Evolutionary conservation across 2,329 filamentous ascomycete genomes (phyloP).

Genomic region (Diaporthe batatas): DNA sequence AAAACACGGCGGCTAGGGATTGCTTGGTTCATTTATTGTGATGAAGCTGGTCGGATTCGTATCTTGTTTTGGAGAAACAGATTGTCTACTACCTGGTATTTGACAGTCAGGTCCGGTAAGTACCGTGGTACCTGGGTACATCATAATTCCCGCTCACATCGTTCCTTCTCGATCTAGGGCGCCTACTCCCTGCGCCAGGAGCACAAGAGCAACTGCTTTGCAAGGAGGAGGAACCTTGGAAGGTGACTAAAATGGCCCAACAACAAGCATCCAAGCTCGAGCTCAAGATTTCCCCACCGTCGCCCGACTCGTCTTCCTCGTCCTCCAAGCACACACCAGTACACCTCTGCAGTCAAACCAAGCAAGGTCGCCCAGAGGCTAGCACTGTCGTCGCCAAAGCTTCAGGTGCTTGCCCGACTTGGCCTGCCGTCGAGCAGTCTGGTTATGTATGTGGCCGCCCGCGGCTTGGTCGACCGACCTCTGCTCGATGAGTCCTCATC

Average conservation of each 20-base stretch:
- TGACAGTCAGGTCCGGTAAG: neutral
- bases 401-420: constrained; percentile 10
- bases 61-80: neutral
- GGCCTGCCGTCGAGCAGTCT: neutral
- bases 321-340: too few relatives aligned
- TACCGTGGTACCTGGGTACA: neutral
- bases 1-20: neutral
- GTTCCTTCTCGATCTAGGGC: neutral
- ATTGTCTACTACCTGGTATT: neutral
- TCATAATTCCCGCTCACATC: neutral
- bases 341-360: constrained; percentile 11
- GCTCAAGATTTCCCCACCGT: neutral
- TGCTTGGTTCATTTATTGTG: too few relatives aligned
- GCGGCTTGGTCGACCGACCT: too few relatives aligned
- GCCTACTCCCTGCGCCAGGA: neutral
- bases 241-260: neutral
- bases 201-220: neutral
- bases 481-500: neutral
- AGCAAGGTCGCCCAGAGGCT: constrained; percentile 19
- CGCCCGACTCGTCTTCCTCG: neutral
- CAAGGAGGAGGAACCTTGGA: neutral
- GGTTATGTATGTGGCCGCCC: neutral
- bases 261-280: neutral
- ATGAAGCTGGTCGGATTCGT: neutral
- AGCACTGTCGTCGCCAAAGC: constrained; percentile 8